Percentiles rank a stretch among this genome's conserved stretches.
phyloP scores from a whole-genome alignment of 805 yeast species.

The Lachancea sp. region DNA sequence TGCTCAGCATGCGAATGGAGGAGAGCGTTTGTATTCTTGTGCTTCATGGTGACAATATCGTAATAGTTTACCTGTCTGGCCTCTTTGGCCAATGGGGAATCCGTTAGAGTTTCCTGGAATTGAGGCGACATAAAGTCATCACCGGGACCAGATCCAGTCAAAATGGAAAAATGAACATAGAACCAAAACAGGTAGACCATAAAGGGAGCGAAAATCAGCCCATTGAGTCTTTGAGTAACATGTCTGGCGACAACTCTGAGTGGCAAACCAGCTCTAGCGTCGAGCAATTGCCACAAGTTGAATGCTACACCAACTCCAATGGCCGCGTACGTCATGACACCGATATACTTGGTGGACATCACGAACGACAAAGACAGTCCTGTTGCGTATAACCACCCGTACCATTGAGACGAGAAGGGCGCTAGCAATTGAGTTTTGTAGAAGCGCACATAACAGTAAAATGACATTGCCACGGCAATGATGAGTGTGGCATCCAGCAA shows the following conservation, averaged over 20 bases:
- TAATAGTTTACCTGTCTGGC: constrained; percentile 68
- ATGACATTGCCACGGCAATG: constrained; percentile 72
- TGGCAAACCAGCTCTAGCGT: constrained; percentile 59
- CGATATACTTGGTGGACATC: constrained; percentile 93
- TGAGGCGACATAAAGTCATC: constrained; percentile 91
- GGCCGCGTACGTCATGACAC: constrained; percentile 82
- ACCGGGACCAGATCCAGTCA: constrained; percentile 89
- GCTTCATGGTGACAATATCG: constrained; percentile 72
- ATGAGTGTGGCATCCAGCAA: constrained; percentile 86
- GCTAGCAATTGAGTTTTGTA: constrained; percentile 53
- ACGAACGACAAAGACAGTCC: constrained; percentile 87
- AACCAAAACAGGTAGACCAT: constrained; percentile 82
- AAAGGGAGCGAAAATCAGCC: constrained; percentile 75
- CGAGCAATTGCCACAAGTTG: constrained; percentile 86
- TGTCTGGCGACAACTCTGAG: constrained; percentile 56
- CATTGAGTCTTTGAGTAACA: constrained; percentile 62
- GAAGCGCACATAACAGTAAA: constrained; percentile 74
- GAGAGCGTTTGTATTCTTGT: constrained; percentile 69
- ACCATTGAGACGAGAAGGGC: constrained; percentile 74
- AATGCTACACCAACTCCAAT: constrained; percentile 80
- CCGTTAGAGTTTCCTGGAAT: constrained; percentile 88
- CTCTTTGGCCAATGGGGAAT: constrained; percentile 65
- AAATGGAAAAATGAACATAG: constrained; percentile 78
- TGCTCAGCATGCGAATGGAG: constrained; percentile 73
- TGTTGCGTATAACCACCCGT: constrained; percentile 77